Base-by-base conservation (phyloP, 1,284 basidiomycete species). In the Puccinia triticina region DNA sequence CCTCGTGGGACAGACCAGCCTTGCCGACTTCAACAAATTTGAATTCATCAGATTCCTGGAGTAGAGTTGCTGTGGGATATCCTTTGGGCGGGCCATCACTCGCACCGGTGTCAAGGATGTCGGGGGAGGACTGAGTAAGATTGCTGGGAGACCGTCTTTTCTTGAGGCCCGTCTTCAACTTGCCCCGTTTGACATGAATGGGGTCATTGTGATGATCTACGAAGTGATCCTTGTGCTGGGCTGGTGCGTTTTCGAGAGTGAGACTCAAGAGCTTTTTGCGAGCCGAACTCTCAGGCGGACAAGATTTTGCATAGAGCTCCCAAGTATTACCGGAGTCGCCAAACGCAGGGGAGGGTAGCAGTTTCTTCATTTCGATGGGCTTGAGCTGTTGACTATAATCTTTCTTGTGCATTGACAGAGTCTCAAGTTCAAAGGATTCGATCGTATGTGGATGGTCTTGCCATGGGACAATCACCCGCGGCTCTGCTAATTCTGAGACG, bases 361-460 rank as follows among this genome's bases (percentile, higher is more conserved):
- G 32, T 40, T 64, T 73, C 8, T 46, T 82, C 18, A 82, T 46
- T n/a, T 79, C 64, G 26, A 57, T 48, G 0, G 64, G 61, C 34
- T 55, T 69, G 53, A 79, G 77, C 40, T 53, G 66, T 57, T 69
- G 29, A 37, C 26, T 67, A n/a, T 69, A 79, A 43, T 75, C 69
- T n/a, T 34, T 57, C 43, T 64, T 48, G 29, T 26, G 37, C 26
- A 53, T 29, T 1, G 59, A 53, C 29, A 32, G 46, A 40, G 69
- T 72, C 23, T 59, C 40, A 1, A 53, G 10, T 53, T 82, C 71
- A 50, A 82, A 82, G 18, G 67, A 64, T 73, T 64, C 37, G 18
- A 82, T 40, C 21, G 79, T 82, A 29, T 50, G 64, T n/a, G 79
- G 79, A 75, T 82, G 79, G 64, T 82, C 79, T 82, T 82, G 79